Conservation (phyloP, 345 rosid genomes). For the Noccaea bulbosa region DNA sequence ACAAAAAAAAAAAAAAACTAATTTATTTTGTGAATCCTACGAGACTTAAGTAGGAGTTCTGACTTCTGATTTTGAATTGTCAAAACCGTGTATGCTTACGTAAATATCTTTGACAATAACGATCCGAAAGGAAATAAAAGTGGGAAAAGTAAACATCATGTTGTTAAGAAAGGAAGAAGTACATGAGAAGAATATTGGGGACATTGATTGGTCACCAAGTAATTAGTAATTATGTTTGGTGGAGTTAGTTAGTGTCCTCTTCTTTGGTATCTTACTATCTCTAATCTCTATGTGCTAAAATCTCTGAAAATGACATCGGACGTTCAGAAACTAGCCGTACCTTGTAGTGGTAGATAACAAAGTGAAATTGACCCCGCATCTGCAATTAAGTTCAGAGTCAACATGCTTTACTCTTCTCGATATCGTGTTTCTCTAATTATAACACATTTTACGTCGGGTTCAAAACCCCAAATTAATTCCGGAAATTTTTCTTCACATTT, state of each 20-base stretch:
- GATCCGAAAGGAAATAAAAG: slow-evolving; percentile 26
- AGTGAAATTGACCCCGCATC: slow-evolving; percentile 15
- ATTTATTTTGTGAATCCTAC: not conserved
- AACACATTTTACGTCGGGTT: no score
- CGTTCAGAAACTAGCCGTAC: not conserved
- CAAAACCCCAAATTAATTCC: no score
- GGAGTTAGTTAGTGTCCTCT: slow-evolving; percentile 41
- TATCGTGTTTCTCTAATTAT: slow-evolving; percentile 16
- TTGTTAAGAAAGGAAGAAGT: slow-evolving; percentile 38
- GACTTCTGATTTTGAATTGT: not conserved
- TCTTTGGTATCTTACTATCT: slow-evolving; percentile 7
- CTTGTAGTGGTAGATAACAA: not conserved
- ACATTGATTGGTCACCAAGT: slow-evolving; percentile 42
- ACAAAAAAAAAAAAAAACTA: not conserved
- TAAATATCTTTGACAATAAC: slow-evolving; percentile 7
- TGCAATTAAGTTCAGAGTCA: slow-evolving; percentile 19
- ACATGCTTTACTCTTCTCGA: slow-evolving; percentile 23
- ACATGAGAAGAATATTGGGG: slow-evolving; percentile 28
- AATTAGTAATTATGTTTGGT: slow-evolving; percentile 41
- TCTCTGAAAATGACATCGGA: slow-evolving; percentile 35
- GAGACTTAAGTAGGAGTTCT: slow-evolving; percentile 1
- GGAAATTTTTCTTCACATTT: no score
- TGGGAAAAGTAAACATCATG: slow-evolving; percentile 28
- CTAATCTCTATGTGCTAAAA: slow-evolving; percentile 27
- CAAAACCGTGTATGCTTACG: not conserved